Evolutionary conservation across 345 rosid species (phyloP).

Genomic region (Gossypium herbaceum): DNA sequence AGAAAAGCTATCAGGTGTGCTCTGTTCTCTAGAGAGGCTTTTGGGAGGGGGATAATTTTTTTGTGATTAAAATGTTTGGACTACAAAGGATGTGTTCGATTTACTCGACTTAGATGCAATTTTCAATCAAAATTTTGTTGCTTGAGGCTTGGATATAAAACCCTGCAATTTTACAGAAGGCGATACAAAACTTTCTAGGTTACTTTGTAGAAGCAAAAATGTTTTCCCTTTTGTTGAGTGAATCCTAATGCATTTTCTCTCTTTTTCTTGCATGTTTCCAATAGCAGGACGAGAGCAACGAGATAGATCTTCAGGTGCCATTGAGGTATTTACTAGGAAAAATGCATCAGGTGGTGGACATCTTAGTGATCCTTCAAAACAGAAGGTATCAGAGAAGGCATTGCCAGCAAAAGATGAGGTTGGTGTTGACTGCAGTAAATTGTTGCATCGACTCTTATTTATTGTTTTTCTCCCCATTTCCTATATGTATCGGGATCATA

Average conservation of each 20-base stretch:
- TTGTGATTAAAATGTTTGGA: conserved; percentile 10
- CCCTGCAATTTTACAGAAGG: neutral
- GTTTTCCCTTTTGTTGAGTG: neutral
- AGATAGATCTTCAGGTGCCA: conserved; percentile 49
- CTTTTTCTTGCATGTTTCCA: neutral
- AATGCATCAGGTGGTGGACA: conserved; percentile 36
- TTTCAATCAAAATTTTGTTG: neutral
- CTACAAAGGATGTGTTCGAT: neutral
- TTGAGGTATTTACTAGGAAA: conserved; percentile 42
- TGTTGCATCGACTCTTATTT: neutral
- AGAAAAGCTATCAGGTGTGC: conserved; percentile 38
- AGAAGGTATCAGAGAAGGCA: conserved; percentile 13
- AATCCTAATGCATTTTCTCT: neutral
- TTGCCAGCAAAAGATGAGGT: conserved; percentile 31
- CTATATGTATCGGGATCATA: neutral
- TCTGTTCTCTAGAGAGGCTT: conserved; percentile 17
- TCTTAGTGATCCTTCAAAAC: conserved; percentile 20
- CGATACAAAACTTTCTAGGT: neutral
- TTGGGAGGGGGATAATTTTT: conserved; percentile 4
- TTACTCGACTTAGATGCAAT: neutral
- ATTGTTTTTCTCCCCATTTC: neutral
- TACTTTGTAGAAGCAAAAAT: neutral
- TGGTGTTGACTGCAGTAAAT: neutral
- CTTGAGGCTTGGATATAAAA: neutral
- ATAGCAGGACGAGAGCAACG: conserved; percentile 44